Conservation (phyloP, 495 filamentous ascomycete genomes). For the Aspergillus cristatus region DNA sequence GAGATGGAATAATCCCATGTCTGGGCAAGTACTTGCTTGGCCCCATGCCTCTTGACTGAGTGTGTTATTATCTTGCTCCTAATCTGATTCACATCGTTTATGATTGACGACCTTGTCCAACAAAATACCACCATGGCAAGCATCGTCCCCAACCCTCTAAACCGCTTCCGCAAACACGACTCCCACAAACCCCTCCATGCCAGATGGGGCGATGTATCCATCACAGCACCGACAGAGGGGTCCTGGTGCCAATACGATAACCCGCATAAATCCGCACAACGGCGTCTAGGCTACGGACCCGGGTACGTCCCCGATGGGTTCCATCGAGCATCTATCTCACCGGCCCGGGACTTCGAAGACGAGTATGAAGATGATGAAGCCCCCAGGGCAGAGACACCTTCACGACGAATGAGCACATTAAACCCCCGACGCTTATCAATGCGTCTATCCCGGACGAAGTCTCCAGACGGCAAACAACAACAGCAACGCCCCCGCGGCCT, state of each 20-base stretch:
- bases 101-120: too few relatives aligned
- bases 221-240: conserved; percentile 30
- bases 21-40: too few relatives aligned
- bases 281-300: conserved; percentile 16
- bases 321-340: conserved; percentile 8
- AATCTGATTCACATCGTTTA: too few relatives aligned
- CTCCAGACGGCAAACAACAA: background rate
- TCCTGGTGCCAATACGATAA: conserved; percentile 34
- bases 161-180: conserved; percentile 24
- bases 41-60: background rate
- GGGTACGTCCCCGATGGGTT: conserved; percentile 17
- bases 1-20: too few relatives aligned
- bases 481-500: background rate
- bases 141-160: conserved; percentile 23
- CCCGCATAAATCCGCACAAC: conserved; percentile 15
- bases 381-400: conserved; percentile 1
- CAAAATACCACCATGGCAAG: conserved; percentile 16
- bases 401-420: conserved; percentile 15
- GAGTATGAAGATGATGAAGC: conserved; percentile 6
- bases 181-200: conserved; percentile 24
- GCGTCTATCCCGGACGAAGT: conserved; percentile 17
- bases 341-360: too few relatives aligned
- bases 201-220: conserved; percentile 31
- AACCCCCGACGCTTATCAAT: conserved; percentile 26
- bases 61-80: background rate